Percentiles rank a stretch among this genome's conserved stretches.
Conservation (phyloP, 2,329 filamentous ascomycete species). For the Ceratocystis diversiconidia region DNA sequence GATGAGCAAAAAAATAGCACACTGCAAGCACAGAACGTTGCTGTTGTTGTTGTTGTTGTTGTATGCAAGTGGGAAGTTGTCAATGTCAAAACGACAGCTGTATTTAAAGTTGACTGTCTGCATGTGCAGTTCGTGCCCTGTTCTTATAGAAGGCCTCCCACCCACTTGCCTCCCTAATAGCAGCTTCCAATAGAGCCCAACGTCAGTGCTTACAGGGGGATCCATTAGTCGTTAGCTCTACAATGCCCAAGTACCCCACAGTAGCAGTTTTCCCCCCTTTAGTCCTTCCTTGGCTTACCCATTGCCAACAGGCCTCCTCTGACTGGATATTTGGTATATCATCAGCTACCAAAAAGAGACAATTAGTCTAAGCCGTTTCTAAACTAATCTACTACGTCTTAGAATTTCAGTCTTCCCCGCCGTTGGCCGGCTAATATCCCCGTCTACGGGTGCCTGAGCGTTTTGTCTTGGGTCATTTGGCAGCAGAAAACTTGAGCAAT, state of each 20-base stretch:
- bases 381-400: neutral
- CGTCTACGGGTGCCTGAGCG: neutral
- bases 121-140: neutral
- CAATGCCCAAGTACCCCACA: neutral
- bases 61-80: constrained; percentile 1
- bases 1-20: neutral
- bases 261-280: neutral
- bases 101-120: neutral
- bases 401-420: neutral
- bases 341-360: neutral
- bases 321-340: neutral
- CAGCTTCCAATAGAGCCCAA: neutral
- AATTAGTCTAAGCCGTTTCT: neutral
- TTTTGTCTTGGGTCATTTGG: neutral
- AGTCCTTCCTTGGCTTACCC: neutral
- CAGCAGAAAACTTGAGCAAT: neutral
- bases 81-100: constrained; percentile 1
- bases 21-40: neutral
- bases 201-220: neutral
- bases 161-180: neutral
- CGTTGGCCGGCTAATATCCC: constrained; percentile 6
- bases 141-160: neutral
- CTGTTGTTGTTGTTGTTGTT: neutral
- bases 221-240: neutral
- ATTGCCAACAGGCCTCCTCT: neutral